Percentiles rank a stretch among this genome's conserved stretches.
phyloP scores from a whole-genome alignment of 176 grass and related monocot genomes.

The Cocos nucifera region DNA sequence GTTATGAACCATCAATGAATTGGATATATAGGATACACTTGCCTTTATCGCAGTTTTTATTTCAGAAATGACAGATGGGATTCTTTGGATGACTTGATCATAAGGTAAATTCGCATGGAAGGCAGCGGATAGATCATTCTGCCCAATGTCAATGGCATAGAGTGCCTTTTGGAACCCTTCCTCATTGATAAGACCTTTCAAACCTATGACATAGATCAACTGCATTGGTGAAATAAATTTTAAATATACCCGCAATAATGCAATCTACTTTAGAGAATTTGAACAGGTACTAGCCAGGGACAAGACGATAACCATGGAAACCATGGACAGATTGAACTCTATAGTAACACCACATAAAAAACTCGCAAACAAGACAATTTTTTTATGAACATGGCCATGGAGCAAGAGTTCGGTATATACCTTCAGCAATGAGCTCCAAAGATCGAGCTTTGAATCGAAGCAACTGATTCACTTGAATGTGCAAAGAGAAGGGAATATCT shows the following conservation, averaged over 20 bases:
- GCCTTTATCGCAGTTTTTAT: slow-evolving; percentile 64
- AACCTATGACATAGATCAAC: slow-evolving; percentile 21
- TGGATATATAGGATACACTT: not conserved
- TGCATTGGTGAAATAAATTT: no score
- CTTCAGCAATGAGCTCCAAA: slow-evolving; percentile 49
- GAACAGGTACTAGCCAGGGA: no score
- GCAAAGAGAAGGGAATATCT: slow-evolving; percentile 38
- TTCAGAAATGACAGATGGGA: slow-evolving; percentile 45
- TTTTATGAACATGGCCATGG: no score
- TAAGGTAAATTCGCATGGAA: slow-evolving; percentile 31
- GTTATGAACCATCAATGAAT: no score
- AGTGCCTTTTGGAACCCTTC: slow-evolving; percentile 54
- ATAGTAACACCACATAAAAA: no score
- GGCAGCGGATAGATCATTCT: slow-evolving; percentile 60
- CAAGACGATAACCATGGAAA: no score
- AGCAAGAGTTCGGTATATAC: not conserved
- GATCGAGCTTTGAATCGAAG: slow-evolving; percentile 71
- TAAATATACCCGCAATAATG: no score
- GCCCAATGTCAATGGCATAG: slow-evolving; percentile 79
- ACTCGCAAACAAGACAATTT: no score
- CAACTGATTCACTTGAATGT: slow-evolving; percentile 67
- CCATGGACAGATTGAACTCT: no score
- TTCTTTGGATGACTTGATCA: slow-evolving; percentile 37
- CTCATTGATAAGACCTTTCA: slow-evolving; percentile 27
- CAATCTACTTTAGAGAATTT: no score